Conservation (phyloP, 2,329 filamentous ascomycete genomes). For the Sordariomycetes sp. region DNA sequence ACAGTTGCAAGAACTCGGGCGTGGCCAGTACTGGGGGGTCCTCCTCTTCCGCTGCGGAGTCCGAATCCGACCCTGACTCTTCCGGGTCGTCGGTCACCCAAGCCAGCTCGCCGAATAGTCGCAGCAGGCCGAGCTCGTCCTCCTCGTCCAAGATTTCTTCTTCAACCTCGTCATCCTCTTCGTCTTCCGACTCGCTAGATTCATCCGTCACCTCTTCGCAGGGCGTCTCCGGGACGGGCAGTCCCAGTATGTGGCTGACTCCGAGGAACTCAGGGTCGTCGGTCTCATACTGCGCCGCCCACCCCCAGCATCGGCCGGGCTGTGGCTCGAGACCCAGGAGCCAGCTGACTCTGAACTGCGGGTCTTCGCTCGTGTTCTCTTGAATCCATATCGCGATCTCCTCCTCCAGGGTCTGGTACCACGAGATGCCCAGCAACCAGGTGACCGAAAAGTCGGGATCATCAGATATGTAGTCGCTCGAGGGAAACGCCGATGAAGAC, state of each 20-base stretch:
- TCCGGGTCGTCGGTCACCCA: constrained; percentile 12
- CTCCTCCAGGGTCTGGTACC: too few species aligned
- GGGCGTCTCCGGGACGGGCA: not conserved
- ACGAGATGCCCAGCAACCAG: constrained; percentile 3
- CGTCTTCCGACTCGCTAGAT: not conserved
- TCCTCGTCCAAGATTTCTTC: not conserved
- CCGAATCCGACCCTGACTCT: not conserved
- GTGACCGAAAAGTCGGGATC: constrained; percentile 5
- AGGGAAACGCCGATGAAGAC: constrained; percentile 2
- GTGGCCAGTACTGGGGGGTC: too few species aligned
- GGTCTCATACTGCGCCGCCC: constrained; percentile 3
- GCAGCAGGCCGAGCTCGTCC: not conserved
- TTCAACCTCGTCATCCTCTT: not conserved
- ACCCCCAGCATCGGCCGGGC: not conserved
- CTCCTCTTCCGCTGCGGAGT: not conserved
- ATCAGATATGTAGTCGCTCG: constrained; percentile 15
- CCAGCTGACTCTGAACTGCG: constrained; percentile 16
- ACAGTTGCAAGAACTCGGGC: constrained; percentile 15
- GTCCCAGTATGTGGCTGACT: constrained; percentile 5
- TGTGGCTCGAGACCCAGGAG: constrained; percentile 13
- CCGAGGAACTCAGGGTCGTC: constrained; percentile 2
- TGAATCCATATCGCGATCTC: too few species aligned
- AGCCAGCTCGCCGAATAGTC: constrained; percentile 3
- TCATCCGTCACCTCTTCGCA: not conserved
- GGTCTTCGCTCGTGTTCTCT: constrained; percentile 15